phyloP scores from a whole-genome alignment of 108 stramenopile species.

The Stephanodiscus triporus region DNA sequence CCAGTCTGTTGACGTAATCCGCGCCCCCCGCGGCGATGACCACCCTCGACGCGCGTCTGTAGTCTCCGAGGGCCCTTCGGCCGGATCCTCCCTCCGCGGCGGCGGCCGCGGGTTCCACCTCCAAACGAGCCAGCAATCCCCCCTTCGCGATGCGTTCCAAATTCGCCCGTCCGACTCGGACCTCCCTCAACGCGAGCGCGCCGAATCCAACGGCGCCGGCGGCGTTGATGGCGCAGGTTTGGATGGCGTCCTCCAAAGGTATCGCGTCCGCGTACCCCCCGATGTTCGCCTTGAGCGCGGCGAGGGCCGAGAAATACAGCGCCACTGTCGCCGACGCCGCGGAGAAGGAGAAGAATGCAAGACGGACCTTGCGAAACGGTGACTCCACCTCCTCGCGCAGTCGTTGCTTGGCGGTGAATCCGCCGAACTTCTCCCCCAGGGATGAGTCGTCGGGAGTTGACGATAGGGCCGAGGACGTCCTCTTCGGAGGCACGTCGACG shows the following conservation, averaged over 20 bases:
- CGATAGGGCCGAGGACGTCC: no score
- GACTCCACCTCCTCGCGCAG: conserved; percentile 86
- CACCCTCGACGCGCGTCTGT: conserved; percentile 70
- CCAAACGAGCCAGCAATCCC: conserved; percentile 67
- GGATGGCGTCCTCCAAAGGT: conserved; percentile 68
- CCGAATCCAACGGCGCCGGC: conserved; percentile 64
- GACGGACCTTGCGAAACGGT: conserved; percentile 83
- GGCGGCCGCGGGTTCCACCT: conserved; percentile 60
- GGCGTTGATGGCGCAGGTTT: conserved; percentile 70
- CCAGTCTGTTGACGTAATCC: conserved; percentile 70
- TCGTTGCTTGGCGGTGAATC: conserved; percentile 87
- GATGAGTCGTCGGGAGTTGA: background rate
- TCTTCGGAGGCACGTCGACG: no score
- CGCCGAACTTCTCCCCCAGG: conserved; percentile 58
- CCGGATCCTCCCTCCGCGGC: conserved; percentile 9
- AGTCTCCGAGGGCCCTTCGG: conserved; percentile 55
- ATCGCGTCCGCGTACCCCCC: conserved; percentile 65
- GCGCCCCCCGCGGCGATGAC: conserved; percentile 74
- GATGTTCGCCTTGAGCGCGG: conserved; percentile 57
- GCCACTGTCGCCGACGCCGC: conserved; percentile 68
- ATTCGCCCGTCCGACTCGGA: conserved; percentile 69
- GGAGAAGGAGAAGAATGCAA: conserved; percentile 71
- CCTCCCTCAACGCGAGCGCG: conserved; percentile 62
- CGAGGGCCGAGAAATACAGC: conserved; percentile 72
- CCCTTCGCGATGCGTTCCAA: conserved; percentile 76